Evolutionary conservation across 2,329 filamentous ascomycete genomes (phyloP), one percentile per base, ranked within the genome.

Genomic region (Tolypocladium guangdongense): DNA sequence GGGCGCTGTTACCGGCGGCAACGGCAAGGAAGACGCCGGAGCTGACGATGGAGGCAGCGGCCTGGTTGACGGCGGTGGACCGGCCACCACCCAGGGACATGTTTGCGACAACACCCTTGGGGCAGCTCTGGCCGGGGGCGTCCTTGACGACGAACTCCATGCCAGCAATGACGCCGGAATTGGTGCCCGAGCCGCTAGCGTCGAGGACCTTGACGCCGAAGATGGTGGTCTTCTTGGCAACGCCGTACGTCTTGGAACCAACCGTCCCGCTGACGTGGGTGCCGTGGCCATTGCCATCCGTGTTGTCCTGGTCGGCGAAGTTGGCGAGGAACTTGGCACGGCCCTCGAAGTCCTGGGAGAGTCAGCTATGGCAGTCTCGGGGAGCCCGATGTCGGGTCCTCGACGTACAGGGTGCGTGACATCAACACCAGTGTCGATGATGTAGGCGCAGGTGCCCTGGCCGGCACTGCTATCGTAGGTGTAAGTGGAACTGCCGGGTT

Each of bases 11-110:
- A 38, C 78, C 78, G 20, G 78, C 78, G 7, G 78, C 78, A n/a
- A 80, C 77, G 54, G 74, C 77, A 43, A 79, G 68, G 59, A 78
- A 77, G 55, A 80, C 64, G 38, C 76, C 77, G 2, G 66, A 63
- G 20, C 55, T 54, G 58, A 76, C 67, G 41, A 77, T 68, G 45
- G 61, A 63, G 27, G 66, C 66, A 32, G 78, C 75, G 18, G 76
- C 77, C 37, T 60, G 61, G 70, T 81, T 81, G 57, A 80, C 62
- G 36, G 75, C 63, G 0, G 65, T 47, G 6, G 74, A 76, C 58
- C 60, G 64, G 54, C 58, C 49, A n/a, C 77, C 78, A 45, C 78
- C 78, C 12, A 82, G 72, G 10, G 75, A 78, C 76, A 81, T 78
- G 68, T 75, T 79, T 60, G 74, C 73, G 38, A 81, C 74, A 46